These are phyloP conservation scores for Choiromyces venosus DNA, from an alignment of 495 filamentous ascomycete genomes.

Conservation along the genomic window DNA sequence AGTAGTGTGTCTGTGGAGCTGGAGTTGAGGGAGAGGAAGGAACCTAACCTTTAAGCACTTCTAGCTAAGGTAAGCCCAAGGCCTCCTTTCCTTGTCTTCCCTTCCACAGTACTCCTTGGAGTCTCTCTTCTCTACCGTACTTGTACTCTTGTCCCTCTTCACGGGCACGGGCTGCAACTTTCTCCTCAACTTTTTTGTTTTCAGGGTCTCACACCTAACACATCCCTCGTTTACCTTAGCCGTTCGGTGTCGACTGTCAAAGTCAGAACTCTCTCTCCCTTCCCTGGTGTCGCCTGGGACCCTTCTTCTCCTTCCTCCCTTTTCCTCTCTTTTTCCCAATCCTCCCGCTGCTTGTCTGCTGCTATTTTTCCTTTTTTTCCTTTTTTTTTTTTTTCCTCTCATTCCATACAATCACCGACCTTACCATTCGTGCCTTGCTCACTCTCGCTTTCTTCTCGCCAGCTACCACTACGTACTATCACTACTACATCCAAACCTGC, in stretches of 20 bases:
- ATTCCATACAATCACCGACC: slow-evolving; percentile 25
- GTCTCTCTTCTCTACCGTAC: too few relatives aligned
- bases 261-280: slow-evolving; percentile 30
- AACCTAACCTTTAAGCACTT: background rate
- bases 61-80: background rate
- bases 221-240: background rate
- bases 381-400: slow-evolving; percentile 15
- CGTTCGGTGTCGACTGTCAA: slow-evolving; percentile 19
- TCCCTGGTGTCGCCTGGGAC: slow-evolving; percentile 5
- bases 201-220: slow-evolving; percentile 26
- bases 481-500: background rate
- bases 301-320: slow-evolving; percentile 11
- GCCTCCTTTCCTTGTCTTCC: background rate
- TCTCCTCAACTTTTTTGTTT: slow-evolving; percentile 1
- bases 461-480: slow-evolving; percentile 24
- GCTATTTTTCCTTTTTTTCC: background rate
- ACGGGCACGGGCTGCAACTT: background rate
- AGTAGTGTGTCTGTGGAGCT: background rate
- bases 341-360: slow-evolving; percentile 14
- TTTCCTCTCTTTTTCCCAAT: slow-evolving; percentile 8
- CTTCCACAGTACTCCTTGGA: background rate
- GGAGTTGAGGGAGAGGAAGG: background rate
- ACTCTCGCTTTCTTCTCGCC: slow-evolving; percentile 34
- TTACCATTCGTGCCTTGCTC: slow-evolving; percentile 24
- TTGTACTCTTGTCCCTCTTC: too few relatives aligned